Conservation (phyloP, 257 asterid species). For the Solanum neorickii region DNA sequence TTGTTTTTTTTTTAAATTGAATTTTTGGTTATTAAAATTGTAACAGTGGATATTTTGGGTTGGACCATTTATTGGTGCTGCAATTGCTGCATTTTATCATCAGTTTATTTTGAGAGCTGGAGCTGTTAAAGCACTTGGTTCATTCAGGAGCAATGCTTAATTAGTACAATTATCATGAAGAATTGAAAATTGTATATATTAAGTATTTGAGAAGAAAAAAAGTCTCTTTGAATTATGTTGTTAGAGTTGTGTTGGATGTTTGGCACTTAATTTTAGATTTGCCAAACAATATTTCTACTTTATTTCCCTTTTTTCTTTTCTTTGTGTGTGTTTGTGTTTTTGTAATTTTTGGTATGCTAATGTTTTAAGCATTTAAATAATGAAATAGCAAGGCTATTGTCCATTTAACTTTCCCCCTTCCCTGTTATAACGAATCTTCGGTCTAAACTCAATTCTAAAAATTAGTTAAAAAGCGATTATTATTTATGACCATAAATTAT, state of each 20-base stretch:
- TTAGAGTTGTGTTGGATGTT: neutral
- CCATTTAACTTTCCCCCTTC: neutral
- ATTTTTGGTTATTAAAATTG: neutral
- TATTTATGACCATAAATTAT: neutral
- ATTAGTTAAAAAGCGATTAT: too few relatives aligned
- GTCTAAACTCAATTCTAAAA: too few relatives aligned
- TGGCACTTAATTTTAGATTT: neutral
- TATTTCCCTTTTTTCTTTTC: neutral
- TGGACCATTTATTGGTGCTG: conserved; percentile 78
- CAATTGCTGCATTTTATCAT: conserved; percentile 70
- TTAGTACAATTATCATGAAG: neutral
- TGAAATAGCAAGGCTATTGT: neutral
- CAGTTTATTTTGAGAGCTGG: conserved; percentile 62
- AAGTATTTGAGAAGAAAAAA: neutral
- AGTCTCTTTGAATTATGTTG: neutral
- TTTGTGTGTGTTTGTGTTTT: neutral
- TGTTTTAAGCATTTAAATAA: neutral
- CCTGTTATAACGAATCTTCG: neutral
- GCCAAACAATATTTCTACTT: neutral
- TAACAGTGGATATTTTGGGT: conserved; percentile 84
- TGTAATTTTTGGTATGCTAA: neutral
- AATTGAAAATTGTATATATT: neutral
- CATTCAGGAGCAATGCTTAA: conserved; percentile 52
- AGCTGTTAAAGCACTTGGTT: conserved; percentile 65
- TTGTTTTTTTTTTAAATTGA: neutral